Base-by-base conservation (phyloP, 345 rosid species). In the Populus simonii region DNA sequence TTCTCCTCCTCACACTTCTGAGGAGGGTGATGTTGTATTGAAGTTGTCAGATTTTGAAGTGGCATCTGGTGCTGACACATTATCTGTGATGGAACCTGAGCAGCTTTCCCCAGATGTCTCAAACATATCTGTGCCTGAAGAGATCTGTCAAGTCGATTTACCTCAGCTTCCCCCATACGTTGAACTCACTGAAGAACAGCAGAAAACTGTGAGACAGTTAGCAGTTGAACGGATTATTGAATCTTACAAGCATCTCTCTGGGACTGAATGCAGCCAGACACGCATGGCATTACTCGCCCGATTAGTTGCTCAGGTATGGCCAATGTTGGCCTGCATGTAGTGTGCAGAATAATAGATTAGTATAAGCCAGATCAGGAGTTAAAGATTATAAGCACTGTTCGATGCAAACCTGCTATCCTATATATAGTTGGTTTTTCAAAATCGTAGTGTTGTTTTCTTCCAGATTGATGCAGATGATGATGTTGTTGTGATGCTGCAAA, bases 401-500 rank as follows among this genome's bases (percentile, higher is more conserved):
- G 49, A 45, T 72, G 47, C 36, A 47, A 57, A 76, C 61, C 35
- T 57, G 29, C 66, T 72, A 75, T 66, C 18, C 53, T 51, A 63
- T 76, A 38, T 25, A 68, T 72, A 63, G 68, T 25, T 80, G 66
- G 29, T 29, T 69, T 76, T 70, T 11, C 80, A 41, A 61, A 36
- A 17, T 15, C 13, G 27, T 38, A 47, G 8, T 69, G 66, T 36
- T 68, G 17, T 73, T 78, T 81, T 49, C 72, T 78, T 83, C 68
- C 91, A 96, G 99, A 89, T 89, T 75, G 90, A 89, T 81, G 89
- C 90, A 76, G 94, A 87, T 84, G 89, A 89, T 83, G 97, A 88
- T 77, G 79, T 93, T 70, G 79, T 87, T 75, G 70, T 63, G 75
- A 83, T 90, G 90, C 86, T 96, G 79, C 91, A 89, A 79, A 90